Evolutionary conservation across 495 filamentous ascomycete genomes (phyloP), one percentile per base, ranked within the genome.

Genomic region (Ascobolus immersus): DNA sequence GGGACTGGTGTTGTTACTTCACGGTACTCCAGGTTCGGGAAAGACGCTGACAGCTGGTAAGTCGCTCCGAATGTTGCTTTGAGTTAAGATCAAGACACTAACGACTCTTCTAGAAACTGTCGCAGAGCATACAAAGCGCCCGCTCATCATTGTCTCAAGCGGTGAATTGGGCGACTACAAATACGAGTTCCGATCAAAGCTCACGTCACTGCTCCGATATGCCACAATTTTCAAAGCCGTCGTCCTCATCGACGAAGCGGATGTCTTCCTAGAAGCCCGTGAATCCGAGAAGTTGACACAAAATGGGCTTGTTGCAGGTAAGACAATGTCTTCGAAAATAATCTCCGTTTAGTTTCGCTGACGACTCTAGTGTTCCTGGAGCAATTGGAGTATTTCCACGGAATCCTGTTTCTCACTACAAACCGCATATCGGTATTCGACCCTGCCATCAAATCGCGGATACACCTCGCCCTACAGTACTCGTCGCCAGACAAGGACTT

Each of bases 31-130:
- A 0, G 69, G 67, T 0, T 57, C 60, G 4, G 65, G 66, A 10
- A 71, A 73, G 44, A 70, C 67, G 3, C 41, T 64, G 4, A 71
- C 67, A 0, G 67, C 64, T n/a, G n/a, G n/a, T n/a, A n/a, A n/a
- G n/a, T n/a, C n/a, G n/a, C n/a, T n/a, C n/a, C n/a, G n/a, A n/a
- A n/a, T n/a, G n/a, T n/a, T n/a, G n/a, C n/a, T n/a, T n/a, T n/a
- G n/a, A n/a, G n/a, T n/a, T n/a, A n/a, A n/a, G n/a, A n/a, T n/a
- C n/a, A n/a, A n/a, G n/a, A n/a, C n/a, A n/a, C n/a, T n/a, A n/a
- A n/a, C n/a, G n/a, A n/a, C n/a, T n/a, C n/a, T n/a, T n/a, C n/a
- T n/a, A 6, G 58, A 63, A 38, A 51, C 55, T 0, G 56, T 69
- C 4, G 64, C 67, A 3, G 64, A 69, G 38, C 48, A 57, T 10